phyloP scores from a whole-genome alignment of 768 basidiomycete species.

The Russula griseocarnosa region DNA sequence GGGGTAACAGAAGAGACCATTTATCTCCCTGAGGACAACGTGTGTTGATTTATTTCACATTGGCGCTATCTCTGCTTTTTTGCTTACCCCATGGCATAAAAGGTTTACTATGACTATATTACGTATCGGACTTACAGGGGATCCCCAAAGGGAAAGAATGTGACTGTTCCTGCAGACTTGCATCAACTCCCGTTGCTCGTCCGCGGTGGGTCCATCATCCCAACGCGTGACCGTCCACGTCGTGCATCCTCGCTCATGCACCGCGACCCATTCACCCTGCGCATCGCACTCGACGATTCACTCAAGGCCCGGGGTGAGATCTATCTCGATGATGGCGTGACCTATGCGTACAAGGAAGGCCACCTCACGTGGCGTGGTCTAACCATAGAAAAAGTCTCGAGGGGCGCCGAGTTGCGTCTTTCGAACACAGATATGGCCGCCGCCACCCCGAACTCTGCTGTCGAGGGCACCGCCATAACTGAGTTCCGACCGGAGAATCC shows the following conservation, averaged over 20 bases:
- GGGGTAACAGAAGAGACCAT: slow-evolving; percentile 65
- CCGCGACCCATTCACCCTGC: slow-evolving; percentile 88
- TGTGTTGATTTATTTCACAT: slow-evolving; percentile 31
- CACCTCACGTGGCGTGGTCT: slow-evolving; percentile 83
- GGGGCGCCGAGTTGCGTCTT: slow-evolving; percentile 44
- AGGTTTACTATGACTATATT: slow-evolving; percentile 97
- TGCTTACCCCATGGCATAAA: not conserved
- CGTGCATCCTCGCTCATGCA: slow-evolving; percentile 85
- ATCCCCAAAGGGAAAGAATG: slow-evolving; percentile 53
- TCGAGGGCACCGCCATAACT: slow-evolving; percentile 48
- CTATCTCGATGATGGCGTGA: slow-evolving; percentile 92
- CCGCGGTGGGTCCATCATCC: slow-evolving; percentile 85
- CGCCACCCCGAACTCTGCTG: slow-evolving; percentile 43
- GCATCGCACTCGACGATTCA: slow-evolving; percentile 66
- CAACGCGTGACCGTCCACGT: slow-evolving; percentile 83
- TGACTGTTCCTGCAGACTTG: slow-evolving; percentile 78
- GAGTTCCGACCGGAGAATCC: slow-evolving; percentile 55
- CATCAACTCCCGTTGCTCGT: slow-evolving; percentile 79
- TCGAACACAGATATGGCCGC: slow-evolving; percentile 53
- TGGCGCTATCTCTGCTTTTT: slow-evolving; percentile 7
- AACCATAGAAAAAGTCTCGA: slow-evolving; percentile 48
- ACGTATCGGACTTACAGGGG: slow-evolving; percentile 64
- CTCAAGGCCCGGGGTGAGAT: slow-evolving; percentile 71
- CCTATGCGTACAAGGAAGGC: slow-evolving; percentile 70
- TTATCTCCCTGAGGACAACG: slow-evolving; percentile 86